Evolutionary conservation across 108 stramenopile genomes (phyloP).

Genomic region (Aurantiochytrium sp.): DNA sequence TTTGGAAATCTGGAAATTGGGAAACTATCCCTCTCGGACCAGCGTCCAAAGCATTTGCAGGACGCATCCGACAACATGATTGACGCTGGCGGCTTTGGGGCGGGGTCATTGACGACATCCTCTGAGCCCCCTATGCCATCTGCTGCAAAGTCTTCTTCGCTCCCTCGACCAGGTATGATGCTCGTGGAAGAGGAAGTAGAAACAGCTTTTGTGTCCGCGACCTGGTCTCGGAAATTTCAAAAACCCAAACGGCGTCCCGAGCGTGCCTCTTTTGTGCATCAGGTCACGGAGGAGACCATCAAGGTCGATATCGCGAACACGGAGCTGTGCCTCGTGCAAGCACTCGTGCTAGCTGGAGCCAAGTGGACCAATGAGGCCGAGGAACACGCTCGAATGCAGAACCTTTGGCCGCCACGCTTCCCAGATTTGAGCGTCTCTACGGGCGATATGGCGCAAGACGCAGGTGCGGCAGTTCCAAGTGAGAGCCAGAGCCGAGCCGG

Average conservation of each 20-base stretch:
- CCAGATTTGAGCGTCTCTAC: background rate
- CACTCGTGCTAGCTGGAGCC: background rate
- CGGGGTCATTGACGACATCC: no score
- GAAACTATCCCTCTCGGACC: background rate
- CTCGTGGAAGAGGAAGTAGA: background rate
- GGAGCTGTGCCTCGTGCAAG: background rate
- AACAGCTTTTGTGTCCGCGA: background rate
- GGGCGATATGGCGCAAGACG: background rate
- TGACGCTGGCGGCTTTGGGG: background rate
- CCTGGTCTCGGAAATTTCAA: background rate
- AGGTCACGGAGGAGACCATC: background rate
- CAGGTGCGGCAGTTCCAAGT: background rate
- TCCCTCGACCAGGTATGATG: no score
- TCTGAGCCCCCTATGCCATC: no score
- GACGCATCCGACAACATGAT: background rate
- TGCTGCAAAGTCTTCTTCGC: no score
- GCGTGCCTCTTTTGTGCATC: background rate
- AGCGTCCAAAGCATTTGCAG: background rate
- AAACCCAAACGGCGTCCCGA: background rate
- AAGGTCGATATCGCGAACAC: background rate
- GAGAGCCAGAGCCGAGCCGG: background rate
- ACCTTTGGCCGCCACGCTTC: background rate
- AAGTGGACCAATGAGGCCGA: background rate
- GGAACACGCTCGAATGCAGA: background rate
- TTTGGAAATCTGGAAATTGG: background rate